Base-by-base conservation (phyloP, 306 rosid genomes). In the Acmispon strigosus region DNA sequence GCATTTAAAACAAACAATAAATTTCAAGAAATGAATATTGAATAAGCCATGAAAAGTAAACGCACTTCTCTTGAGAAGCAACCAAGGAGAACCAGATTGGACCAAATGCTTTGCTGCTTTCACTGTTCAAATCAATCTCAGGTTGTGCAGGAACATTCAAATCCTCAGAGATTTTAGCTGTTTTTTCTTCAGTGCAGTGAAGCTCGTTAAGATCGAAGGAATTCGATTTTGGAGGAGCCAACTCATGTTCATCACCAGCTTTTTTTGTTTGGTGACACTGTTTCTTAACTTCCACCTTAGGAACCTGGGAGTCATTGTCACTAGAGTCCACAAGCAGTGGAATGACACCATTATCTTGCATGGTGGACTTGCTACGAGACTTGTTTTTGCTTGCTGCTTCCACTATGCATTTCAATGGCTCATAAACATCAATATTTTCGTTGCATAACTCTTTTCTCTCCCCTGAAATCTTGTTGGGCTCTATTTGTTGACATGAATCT, bases 81-180 rank as follows among this genome's bases (percentile, higher is more conserved):
- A 85, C 60, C 59, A 90, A 80, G 3, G 89, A 74, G 84, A 90
- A 85, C 96, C 93, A 90, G 24, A 76, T 20, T 48, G 86, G 81
- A 47, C 41, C 18, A 10, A 11, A 16, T 8, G 29, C 74, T 67
- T 50, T 47, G 14, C 41, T 76, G 62, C 29, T n/a, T 76, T 44
- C 62, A 44, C 24, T 56, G 51, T 50, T 41, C 41, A 76, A 47
- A 45, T 12, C 76, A 55, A 49, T 39, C 74, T 64, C 61, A 42
- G 72, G 16, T 67, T 22, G 61, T 56, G 76, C 78, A 9, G 90
- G 79, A 74, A 76, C 43, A 51, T 80, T 80, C 65, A 75, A 44
- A 41, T 76, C 84, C 49, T 70, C 68, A 4, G 76, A 32, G 39
- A 70, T 48, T 19, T 49, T 61, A n/a, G 18, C 54, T 37, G 37